Evolutionary conservation across 805 yeast genomes (phyloP).

Genomic region (Starmera quercuum): DNA sequence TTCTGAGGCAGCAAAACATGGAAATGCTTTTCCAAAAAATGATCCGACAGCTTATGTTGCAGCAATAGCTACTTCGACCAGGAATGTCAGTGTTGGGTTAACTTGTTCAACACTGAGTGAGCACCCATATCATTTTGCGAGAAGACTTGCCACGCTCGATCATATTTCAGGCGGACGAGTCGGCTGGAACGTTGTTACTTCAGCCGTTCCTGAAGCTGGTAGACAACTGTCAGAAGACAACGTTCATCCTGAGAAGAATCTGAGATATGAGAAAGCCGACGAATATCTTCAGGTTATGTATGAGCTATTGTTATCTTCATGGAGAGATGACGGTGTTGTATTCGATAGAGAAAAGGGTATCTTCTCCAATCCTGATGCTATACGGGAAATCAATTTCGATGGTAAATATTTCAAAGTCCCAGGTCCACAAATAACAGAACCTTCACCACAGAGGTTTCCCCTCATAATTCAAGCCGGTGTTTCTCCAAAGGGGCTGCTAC

Average conservation of each 20-base stretch:
- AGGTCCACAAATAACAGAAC: slow-evolving; percentile 34
- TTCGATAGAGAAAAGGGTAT: slow-evolving; percentile 19
- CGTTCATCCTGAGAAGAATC: slow-evolving; percentile 28
- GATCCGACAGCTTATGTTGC: slow-evolving; percentile 25
- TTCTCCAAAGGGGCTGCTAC: slow-evolving; percentile 29
- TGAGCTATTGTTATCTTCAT: slow-evolving; percentile 31
- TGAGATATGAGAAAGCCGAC: slow-evolving; percentile 32
- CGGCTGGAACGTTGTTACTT: slow-evolving; percentile 37
- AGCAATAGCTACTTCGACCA: slow-evolving; percentile 31
- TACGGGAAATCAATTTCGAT: slow-evolving; percentile 30
- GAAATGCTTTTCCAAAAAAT: slow-evolving; percentile 19
- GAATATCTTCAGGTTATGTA: slow-evolving; percentile 34
- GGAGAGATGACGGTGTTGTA: slow-evolving; percentile 33
- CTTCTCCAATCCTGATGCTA: slow-evolving; percentile 28
- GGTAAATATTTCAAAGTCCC: slow-evolving; percentile 34
- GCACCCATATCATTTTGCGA: slow-evolving; percentile 30
- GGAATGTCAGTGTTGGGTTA: slow-evolving; percentile 28
- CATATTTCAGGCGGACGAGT: slow-evolving; percentile 36
- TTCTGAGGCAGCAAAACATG: slow-evolving; percentile 21
- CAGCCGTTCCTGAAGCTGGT: slow-evolving; percentile 33
- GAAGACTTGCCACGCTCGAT: slow-evolving; percentile 37
- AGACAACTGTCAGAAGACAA: slow-evolving; percentile 27
- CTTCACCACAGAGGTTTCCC: slow-evolving; percentile 37
- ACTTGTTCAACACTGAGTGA: slow-evolving; percentile 34
- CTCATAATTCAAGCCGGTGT: slow-evolving; percentile 37